phyloP scores from a whole-genome alignment of 2,329 filamentous ascomycete species.

The Alternaria burnsii region DNA sequence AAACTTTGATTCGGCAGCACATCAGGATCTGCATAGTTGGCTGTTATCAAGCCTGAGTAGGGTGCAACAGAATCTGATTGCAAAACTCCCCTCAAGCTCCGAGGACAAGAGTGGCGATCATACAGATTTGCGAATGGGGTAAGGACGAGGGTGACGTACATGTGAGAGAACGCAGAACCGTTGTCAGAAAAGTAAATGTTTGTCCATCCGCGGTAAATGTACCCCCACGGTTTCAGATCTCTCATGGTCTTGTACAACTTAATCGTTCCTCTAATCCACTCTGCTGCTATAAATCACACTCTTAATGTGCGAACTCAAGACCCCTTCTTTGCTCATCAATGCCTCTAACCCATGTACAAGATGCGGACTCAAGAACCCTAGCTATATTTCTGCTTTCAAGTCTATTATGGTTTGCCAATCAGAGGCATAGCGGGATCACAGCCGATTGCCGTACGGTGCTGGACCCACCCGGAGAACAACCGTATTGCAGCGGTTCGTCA shows the following conservation, averaged over 20 bases:
- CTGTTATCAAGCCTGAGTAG: constrained; percentile 15
- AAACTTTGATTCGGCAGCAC: constrained; percentile 18
- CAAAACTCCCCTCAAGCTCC: constrained; percentile 4
- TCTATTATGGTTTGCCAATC: constrained; percentile 32
- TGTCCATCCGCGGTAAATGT: constrained; percentile 6
- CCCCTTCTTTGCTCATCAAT: background rate
- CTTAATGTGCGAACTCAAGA: constrained; percentile 9
- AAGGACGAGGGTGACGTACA: constrained; percentile 9
- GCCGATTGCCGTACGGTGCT: constrained; percentile 23
- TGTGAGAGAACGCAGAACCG: constrained; percentile 12
- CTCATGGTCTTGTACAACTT: background rate
- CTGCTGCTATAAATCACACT: constrained; percentile 22
- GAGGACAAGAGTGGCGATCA: constrained; percentile 14
- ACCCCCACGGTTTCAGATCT: constrained; percentile 2
- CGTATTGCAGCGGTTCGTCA: constrained; percentile 22
- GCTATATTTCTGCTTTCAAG: constrained; percentile 9
- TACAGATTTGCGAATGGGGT: constrained; percentile 5
- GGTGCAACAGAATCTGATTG: constrained; percentile 7
- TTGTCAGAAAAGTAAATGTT: constrained; percentile 15
- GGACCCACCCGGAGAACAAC: constrained; percentile 24
- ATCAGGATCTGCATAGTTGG: background rate
- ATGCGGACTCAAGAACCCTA: constrained; percentile 27
- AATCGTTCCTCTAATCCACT: background rate
- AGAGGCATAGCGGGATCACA: constrained; percentile 22
- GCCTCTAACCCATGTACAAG: constrained; percentile 16